Base-by-base conservation (phyloP, 768 basidiomycete species). In the Mycena polygramma region DNA sequence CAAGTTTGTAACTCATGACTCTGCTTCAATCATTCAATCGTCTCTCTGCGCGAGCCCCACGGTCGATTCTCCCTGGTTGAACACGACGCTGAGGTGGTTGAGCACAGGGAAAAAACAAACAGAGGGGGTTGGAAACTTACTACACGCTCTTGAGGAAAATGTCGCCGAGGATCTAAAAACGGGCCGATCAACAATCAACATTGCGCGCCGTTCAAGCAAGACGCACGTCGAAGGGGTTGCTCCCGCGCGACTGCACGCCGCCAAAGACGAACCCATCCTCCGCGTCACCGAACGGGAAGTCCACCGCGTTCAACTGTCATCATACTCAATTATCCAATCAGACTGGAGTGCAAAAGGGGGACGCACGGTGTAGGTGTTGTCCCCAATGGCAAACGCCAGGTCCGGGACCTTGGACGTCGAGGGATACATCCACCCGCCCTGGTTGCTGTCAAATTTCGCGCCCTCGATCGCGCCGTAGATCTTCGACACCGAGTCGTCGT, bases 381-480 rank as follows among this genome's bases (percentile, higher is more conserved):
- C 74, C 20, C 82, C 82, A 64, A 81, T 75, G 11, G 81, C 80
- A 68, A 83, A 79, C 57, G 74, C 69, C 52, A 83, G 61, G 26
- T 75, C 75, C 7, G 81, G 81, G 45, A 82, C 64, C 45, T 64
- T 66, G n/a, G 80, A 77, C 52, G 77, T 59, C 13, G 75, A 51
- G 35, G 83, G 82, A 70, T 78, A 81, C 62, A 81, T 77, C 78
- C 79, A 84, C 37, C 83, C 83, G 69, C 83, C 83, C 51, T 79
- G 78, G 57, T 75, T 51, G 63, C 79, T 73, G 76, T 79, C 79
- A 67, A 78, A 78, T 51, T 65, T 75, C 14, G 83, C 80, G 52
- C 83, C 83, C 17, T 79, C 66, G 71, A 84, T 82, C 17, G 73
- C 61, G 54, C 70, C 77, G 69, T 83, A 84, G 76, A 83, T 79